Evolutionary conservation across 768 basidiomycete species (phyloP), one percentile per base, ranked within the genome.

Genomic region (Boletus pseudo-olivaceus): DNA sequence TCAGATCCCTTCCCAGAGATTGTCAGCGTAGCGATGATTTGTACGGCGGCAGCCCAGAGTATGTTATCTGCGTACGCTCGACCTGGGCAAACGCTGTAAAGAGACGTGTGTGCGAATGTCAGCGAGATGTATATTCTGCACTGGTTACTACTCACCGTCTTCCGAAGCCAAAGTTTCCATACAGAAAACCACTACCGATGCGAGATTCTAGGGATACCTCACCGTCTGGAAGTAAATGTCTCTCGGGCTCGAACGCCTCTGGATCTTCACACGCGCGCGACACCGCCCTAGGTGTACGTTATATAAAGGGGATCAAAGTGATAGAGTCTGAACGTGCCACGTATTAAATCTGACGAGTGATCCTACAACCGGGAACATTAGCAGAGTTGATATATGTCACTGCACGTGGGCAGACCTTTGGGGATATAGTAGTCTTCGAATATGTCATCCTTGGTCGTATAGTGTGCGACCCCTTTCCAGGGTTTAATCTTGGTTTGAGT

Each of bases 361-460:
- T 23, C 23, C 23, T 23, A 23, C 23, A 23, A 23, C 4, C 2
- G 23, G 23, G 23, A 23, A 23, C 23, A 23, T 23, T 23, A 23
- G 23, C 23, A 23, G 23, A 23, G 23, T 23, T 23, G 23, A 23
- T 23, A 23, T 23, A 23, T 23, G 4, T 23, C 2, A 23, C 23
- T 23, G 23, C 23, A 23, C 23, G 23, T 23, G 4, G 23, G 23
- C 23, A 7, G 43, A 30, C 47, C 47, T 27, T 38, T 38, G 7
- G 37, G 52, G 20, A 53, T 40, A 32, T 47, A 27, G 27, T 47
- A 53, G 30, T 26, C 45, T 19, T 53, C 37, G 45, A 47, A 47
- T 53, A 34, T 19, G 37, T 53, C 52, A 17, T 53, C 52, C n/a
- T 53, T 30, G 30, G 52, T 53, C 7, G 45, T 47, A 33, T 40